phyloP scores from a whole-genome alignment of 2,329 filamentous ascomycete species.

The Ceratocystis huliohia region DNA sequence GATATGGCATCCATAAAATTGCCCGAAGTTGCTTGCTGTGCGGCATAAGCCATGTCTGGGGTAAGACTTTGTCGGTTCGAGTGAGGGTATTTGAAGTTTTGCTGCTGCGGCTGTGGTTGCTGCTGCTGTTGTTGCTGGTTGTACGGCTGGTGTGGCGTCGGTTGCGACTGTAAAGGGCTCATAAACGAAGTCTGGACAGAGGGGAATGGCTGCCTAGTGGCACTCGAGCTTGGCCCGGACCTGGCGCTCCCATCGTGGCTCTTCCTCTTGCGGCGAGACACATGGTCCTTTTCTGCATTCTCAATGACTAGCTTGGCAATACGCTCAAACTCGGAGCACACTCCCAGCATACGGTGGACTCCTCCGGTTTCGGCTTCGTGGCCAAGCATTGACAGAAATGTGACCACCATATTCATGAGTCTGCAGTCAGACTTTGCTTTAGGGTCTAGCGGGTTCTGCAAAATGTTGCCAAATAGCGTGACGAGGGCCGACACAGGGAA shows the following conservation, averaged over 20 bases:
- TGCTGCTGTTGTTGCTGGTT: slow-evolving; percentile 4
- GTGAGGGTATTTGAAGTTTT: slow-evolving; percentile 1
- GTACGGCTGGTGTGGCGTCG: background rate
- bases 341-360: slow-evolving; percentile 82
- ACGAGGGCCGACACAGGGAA: slow-evolving; percentile 93
- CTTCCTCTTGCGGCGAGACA: slow-evolving; percentile 74
- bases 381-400: slow-evolving; percentile 79
- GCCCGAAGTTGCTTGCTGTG: slow-evolving; percentile 9
- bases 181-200: slow-evolving; percentile 24
- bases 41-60: slow-evolving; percentile 13
- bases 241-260: slow-evolving; percentile 38
- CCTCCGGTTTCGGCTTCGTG: slow-evolving; percentile 80
- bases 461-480: slow-evolving; percentile 87
- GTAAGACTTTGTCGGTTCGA: slow-evolving; percentile 3
- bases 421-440: slow-evolving; percentile 78
- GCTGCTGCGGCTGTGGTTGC: slow-evolving; percentile 8
- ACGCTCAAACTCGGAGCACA: slow-evolving; percentile 92
- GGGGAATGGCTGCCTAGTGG: slow-evolving; percentile 22
- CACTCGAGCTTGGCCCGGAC: slow-evolving; percentile 20
- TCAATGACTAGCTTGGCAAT: slow-evolving; percentile 86
- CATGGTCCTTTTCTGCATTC: slow-evolving; percentile 74
- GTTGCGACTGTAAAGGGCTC: slow-evolving; percentile 23
- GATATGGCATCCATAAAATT: slow-evolving; percentile 18
- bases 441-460: slow-evolving; percentile 87
- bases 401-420: slow-evolving; percentile 85